These are phyloP conservation scores for Lithohypha guttulata DNA, from an alignment of 2,329 filamentous ascomycete species.

Conservation along the genomic window DNA sequence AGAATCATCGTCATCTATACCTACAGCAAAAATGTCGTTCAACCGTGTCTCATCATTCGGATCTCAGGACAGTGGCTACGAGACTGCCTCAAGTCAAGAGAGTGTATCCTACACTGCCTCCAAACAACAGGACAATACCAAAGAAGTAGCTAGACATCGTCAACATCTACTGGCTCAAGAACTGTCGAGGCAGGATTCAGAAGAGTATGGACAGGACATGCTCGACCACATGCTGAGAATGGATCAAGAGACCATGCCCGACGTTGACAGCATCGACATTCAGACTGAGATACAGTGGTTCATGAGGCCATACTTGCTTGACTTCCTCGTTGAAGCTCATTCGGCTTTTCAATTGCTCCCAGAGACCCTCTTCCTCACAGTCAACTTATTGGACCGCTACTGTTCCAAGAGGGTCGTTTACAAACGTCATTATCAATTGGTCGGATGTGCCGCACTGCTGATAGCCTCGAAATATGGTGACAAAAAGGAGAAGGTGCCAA, in stretches of 20 bases:
- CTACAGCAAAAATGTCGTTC: slow-evolving; percentile 41
- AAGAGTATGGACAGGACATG: slow-evolving; percentile 90
- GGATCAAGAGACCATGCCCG: slow-evolving; percentile 86
- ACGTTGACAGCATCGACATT: slow-evolving; percentile 96
- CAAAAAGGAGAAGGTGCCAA: slow-evolving; percentile 96
- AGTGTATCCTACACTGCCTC: slow-evolving; percentile 37
- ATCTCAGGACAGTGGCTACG: slow-evolving; percentile 52
- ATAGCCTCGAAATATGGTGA: slow-evolving; percentile 98
- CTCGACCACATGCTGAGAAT: slow-evolving; percentile 89
- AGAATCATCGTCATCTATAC: background rate
- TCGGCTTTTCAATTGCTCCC: slow-evolving; percentile 87
- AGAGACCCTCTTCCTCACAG: slow-evolving; percentile 87
- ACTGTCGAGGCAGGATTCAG: slow-evolving; percentile 70
- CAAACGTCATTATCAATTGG: slow-evolving; percentile 97
- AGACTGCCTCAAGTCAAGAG: slow-evolving; percentile 51
- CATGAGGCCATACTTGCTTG: slow-evolving; percentile 95
- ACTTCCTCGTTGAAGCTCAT: slow-evolving; percentile 96
- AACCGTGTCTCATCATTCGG: slow-evolving; percentile 36
- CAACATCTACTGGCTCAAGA: slow-evolving; percentile 85
- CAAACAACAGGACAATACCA: slow-evolving; percentile 63
- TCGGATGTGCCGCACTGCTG: slow-evolving; percentile 87
- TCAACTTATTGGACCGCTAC: slow-evolving; percentile 95
- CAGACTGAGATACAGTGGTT: slow-evolving; percentile 99
- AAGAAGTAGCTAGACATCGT: slow-evolving; percentile 66
- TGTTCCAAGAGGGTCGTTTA: slow-evolving; percentile 96